Evolutionary conservation across 805 yeast genomes (phyloP), one percentile per base, ranked within the genome.

Genomic region (Yamadazyma kitorensis): DNA sequence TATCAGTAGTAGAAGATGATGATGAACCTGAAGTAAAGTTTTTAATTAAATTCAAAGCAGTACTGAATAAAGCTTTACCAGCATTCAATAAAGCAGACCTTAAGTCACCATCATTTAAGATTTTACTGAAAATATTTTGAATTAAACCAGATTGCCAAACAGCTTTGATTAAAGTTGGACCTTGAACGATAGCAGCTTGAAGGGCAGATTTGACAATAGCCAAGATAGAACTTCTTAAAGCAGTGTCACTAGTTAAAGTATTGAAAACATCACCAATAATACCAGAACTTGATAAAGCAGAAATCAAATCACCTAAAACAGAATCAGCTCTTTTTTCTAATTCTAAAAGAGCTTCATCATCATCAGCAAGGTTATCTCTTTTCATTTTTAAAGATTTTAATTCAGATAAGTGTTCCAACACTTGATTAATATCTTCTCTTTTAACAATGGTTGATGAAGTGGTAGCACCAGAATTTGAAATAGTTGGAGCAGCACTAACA

Each of bases 121-220:
- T 39, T 33, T 46, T 51, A 36, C 41, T 43, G 51, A 64, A 60
- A 31, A 65, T 40, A 19, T 51, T 54, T 33, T 52, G 51, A 34
- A 67, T 37, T 39, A 64, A 58, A 38, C 70, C 70, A 21, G 72
- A 64, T 46, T 63, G 50, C 61, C 57, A 65, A 40, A 67, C 42
- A 33, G 70, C 70, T 34, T 52, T 48, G 39, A 66, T 45, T 49
- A 67, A 64, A 25, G 65, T 53, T 31, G 70, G 68, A 33, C 65
- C 73, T 34, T 64, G 55, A 25, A 57, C 58, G 40, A 64, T 31
- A 28, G 65, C 62, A 27, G 58, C 55, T 39, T 51, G 41, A 33
- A 65, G 24, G 24, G 68, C 57, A 25, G 55, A 29, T 51, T 63
- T 54, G 39, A 55, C 47, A 31, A 65, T 52, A 18, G 49, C 34